Conservation (phyloP, 1,139 yeast species). For the Kurtzmaniella quercitrusa region DNA sequence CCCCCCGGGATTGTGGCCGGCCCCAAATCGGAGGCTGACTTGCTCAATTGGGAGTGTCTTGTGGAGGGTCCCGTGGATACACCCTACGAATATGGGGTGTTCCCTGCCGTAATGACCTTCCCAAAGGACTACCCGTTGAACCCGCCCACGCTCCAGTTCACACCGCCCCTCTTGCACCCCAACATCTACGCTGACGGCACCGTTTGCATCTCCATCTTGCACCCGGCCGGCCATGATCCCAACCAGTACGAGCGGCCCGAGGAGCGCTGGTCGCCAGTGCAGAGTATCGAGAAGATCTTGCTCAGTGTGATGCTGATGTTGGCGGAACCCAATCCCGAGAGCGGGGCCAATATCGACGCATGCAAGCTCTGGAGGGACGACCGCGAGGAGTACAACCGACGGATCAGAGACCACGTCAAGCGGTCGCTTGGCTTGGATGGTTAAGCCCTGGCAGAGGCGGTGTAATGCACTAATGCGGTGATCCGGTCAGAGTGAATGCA, state of each 20-base stretch:
- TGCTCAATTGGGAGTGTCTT: slow-evolving; percentile 88
- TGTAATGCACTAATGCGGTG: background rate
- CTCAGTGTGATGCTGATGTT: slow-evolving; percentile 92
- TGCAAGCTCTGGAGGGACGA: slow-evolving; percentile 92
- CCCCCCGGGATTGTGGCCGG: slow-evolving; percentile 97
- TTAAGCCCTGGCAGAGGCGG: background rate
- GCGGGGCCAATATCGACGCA: slow-evolving; percentile 97
- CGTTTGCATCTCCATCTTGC: slow-evolving; percentile 91
- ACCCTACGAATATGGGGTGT: slow-evolving; percentile 90
- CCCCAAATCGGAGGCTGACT: slow-evolving; percentile 75
- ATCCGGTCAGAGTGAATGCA: too few species aligned
- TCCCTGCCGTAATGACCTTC: slow-evolving; percentile 77
- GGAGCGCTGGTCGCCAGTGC: slow-evolving; percentile 98
- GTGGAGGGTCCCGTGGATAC: slow-evolving; percentile 93
- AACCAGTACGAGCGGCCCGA: slow-evolving; percentile 91
- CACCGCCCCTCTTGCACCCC: slow-evolving; percentile 86
- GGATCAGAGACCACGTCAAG: slow-evolving; percentile 62
- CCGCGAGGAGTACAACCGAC: slow-evolving; percentile 58
- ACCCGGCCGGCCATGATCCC: slow-evolving; percentile 97
- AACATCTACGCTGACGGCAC: slow-evolving; percentile 92
- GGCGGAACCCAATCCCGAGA: slow-evolving; percentile 94
- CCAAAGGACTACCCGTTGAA: slow-evolving; percentile 89
- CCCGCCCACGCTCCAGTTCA: slow-evolving; percentile 83
- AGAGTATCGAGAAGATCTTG: slow-evolving; percentile 90
- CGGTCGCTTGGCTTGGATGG: slow-evolving; percentile 54